Evolutionary conservation across 805 yeast species (phyloP).

Genomic region (Torulaspora maleeae): DNA sequence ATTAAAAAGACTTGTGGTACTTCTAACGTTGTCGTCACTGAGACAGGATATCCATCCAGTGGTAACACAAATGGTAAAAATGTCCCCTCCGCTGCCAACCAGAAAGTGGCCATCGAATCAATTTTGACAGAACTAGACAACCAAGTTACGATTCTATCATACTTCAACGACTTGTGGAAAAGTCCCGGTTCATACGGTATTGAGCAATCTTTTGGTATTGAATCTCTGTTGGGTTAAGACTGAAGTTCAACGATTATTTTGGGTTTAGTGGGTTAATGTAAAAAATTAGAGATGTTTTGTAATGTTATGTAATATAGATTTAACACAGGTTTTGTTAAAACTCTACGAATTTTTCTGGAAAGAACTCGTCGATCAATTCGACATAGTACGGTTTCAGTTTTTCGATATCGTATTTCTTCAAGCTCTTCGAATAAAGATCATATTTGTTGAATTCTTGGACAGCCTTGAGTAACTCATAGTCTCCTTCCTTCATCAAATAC

Average conservation of each 20-base stretch:
- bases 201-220: slow-evolving; percentile 82
- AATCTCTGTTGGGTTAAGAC: slow-evolving; percentile 30
- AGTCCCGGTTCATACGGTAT: slow-evolving; percentile 75
- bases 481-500: slow-evolving; percentile 61
- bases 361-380: slow-evolving; percentile 62
- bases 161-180: slow-evolving; percentile 87
- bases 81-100: slow-evolving; percentile 67
- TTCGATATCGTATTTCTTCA: slow-evolving; percentile 45
- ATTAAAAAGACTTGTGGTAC: slow-evolving; percentile 53
- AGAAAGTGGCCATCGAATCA: slow-evolving; percentile 58
- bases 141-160: slow-evolving; percentile 66
- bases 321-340: slow-evolving; percentile 36
- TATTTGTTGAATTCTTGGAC: slow-evolving; percentile 64
- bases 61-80: slow-evolving; percentile 71
- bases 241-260: neutral
- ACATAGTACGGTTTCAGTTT: slow-evolving; percentile 53
- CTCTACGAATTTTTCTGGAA: slow-evolving; percentile 53
- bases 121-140: slow-evolving; percentile 56
- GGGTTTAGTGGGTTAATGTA: neutral
- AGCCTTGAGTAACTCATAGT: slow-evolving; percentile 54
- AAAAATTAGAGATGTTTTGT: slow-evolving; percentile 1
- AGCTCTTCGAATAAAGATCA: slow-evolving; percentile 62
- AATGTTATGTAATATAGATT: slow-evolving; percentile 3
- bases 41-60: slow-evolving; percentile 83
- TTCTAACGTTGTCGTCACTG: slow-evolving; percentile 59